phyloP scores from a whole-genome alignment of 2,329 filamentous ascomycete genomes.

The Colletotrichum brevisporum region DNA sequence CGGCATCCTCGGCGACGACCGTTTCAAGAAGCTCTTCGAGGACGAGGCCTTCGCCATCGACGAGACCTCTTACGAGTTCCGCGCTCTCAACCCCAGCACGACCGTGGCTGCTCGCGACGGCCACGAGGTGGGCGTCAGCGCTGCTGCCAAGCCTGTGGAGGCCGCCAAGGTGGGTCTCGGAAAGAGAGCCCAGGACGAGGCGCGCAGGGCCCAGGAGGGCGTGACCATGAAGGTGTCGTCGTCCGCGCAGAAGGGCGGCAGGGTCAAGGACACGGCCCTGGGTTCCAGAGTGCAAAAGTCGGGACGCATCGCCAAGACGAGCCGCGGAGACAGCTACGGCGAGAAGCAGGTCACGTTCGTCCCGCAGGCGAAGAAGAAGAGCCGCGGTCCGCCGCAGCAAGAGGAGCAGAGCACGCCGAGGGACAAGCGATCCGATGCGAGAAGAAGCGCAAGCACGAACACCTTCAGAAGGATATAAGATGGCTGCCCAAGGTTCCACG shows the following conservation, averaged over 20 bases:
- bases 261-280: conserved; percentile 68
- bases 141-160: conserved; percentile 24
- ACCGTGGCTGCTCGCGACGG: conserved; percentile 41
- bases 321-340: conserved; percentile 67
- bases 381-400: conserved; percentile 42
- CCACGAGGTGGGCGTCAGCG: conserved; percentile 38
- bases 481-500: conserved; percentile 44
- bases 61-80: conserved; percentile 89
- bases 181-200: conserved; percentile 28
- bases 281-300: conserved; percentile 69
- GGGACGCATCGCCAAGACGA: conserved; percentile 60
- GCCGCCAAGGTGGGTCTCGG: conserved; percentile 32
- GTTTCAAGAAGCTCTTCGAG: conserved; percentile 91
- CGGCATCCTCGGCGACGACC: conserved; percentile 83
- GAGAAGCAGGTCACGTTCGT: conserved; percentile 82
- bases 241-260: conserved; percentile 73
- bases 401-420: conserved; percentile 45
- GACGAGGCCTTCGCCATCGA: conserved; percentile 95
- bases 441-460: conserved; percentile 83
- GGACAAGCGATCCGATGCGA: conserved; percentile 56
- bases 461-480: conserved; percentile 76
- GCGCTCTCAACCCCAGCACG: conserved; percentile 90
- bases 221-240: conserved; percentile 79
- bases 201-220: conserved; percentile 49
- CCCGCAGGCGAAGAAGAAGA: conserved; percentile 69